Percentiles rank a stretch among this genome's conserved stretches.
phyloP scores from a whole-genome alignment of 768 basidiomycete species.

The Scleroderma citrinum region DNA sequence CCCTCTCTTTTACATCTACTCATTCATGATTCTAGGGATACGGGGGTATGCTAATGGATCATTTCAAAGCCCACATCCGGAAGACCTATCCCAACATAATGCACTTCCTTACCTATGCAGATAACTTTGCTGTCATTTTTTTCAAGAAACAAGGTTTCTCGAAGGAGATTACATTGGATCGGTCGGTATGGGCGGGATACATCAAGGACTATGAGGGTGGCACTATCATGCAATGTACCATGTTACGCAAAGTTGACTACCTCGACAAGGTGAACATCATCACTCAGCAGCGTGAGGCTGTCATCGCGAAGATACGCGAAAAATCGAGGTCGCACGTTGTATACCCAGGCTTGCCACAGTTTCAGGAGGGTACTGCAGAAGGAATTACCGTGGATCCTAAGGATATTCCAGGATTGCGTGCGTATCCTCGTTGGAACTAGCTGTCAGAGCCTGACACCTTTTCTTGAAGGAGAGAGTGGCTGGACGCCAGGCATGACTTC shows the following conservation, averaged over 20 bases:
- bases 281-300: constrained; percentile 79
- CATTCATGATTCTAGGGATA: constrained; percentile 63
- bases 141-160: constrained; percentile 99
- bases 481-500: constrained; percentile 85
- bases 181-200: constrained; percentile 94
- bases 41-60: constrained; percentile 97
- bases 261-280: constrained; percentile 73
- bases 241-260: constrained; percentile 92
- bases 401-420: constrained; percentile 85
- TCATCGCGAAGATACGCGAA: constrained; percentile 82
- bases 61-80: constrained; percentile 91
- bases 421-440: constrained; percentile 24
- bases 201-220: constrained; percentile 99
- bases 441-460: constrained; percentile 6
- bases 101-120: constrained; percentile 96
- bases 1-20: background rate
- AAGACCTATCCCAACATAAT: constrained; percentile 79
- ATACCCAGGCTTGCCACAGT: constrained; percentile 72
- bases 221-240: constrained; percentile 97
- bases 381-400: constrained; percentile 57
- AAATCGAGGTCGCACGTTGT: constrained; percentile 84
- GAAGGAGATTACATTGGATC: constrained; percentile 91
- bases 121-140: constrained; percentile 98
- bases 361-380: constrained; percentile 52
- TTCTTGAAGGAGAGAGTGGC: constrained; percentile 69